Base-by-base conservation (phyloP, 208 protist species). In the Trypanosoma theileri region DNA sequence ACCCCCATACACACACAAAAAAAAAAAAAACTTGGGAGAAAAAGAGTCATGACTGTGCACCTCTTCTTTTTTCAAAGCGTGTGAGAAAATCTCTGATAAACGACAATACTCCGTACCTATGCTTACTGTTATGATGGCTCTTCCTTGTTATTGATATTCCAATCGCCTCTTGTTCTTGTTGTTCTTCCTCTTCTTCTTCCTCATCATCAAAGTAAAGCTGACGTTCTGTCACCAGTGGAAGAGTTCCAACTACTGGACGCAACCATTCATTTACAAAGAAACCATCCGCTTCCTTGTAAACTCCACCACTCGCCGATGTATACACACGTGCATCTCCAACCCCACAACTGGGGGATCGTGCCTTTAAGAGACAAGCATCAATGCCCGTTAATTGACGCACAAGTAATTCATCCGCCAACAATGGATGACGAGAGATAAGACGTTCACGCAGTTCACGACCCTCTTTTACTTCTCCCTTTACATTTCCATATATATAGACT, bases 311-410 rank as follows among this genome's bases (percentile, higher is more conserved):
- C 21, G 21, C 46, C 41, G 22, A 59, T 4, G 28, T 50, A 66
- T 93, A 95, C 1, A 86, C 52, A 1, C 85, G 74, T n/a, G 87
- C 90, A 61, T 95, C 90, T 0, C 52, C 54, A 4, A 93, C 83
- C 0, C 90, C 90, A 53, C 90, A 95, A 70, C 84, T 92, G 8
- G 90, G 90, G 17, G 90, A 95, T 52, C 76, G 77, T 0, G 86
- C 71, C 67, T 95, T 95, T 10, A 93, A 80, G 22, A 95, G 16
- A 53, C 83, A 82, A 0, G 84, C 90, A 61, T 95, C 85, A 8
- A 93, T 65, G 0, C 63, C 66, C 3, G 48, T n/a, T 2, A 71
- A 55, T 14, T 21, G 16, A 0, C 42, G 22, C 17, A 26, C 13
- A 45, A 77, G 51, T 0, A 69, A 42, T 48, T 62, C 56, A 21